A percentile compares a stretch with the other conserved stretches of the same genome.
Evolutionary conservation across 805 yeast species (phyloP).

Genomic region (Metschnikowia henanensis): DNA sequence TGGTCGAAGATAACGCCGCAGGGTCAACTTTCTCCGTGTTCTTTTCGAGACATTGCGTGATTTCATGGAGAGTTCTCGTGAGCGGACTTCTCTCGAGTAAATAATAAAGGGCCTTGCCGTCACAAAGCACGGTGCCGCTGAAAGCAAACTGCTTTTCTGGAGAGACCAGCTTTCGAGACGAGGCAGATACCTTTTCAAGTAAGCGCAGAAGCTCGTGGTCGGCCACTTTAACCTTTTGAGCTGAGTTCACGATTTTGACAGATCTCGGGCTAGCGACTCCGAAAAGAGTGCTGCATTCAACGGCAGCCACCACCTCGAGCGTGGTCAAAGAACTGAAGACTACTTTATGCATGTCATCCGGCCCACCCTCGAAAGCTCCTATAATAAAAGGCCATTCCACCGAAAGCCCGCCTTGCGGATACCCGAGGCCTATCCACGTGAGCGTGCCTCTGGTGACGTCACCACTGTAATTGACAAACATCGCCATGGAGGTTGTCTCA

Average conservation of each 20-base stretch:
- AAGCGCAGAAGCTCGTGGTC: slow-evolving; percentile 13
- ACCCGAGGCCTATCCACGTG: slow-evolving; percentile 36
- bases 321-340: slow-evolving; percentile 26
- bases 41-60: neutral
- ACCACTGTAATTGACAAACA: slow-evolving; percentile 40
- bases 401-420: slow-evolving; percentile 33
- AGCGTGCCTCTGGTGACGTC: slow-evolving; percentile 44
- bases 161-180: slow-evolving; percentile 1
- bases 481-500: slow-evolving; percentile 34
- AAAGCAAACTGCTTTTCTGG: slow-evolving; percentile 5
- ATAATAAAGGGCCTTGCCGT: slow-evolving; percentile 4
- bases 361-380: slow-evolving; percentile 25
- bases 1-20: neutral
- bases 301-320: slow-evolving; percentile 19
- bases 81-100: slow-evolving; percentile 4
- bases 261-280: neutral
- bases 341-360: slow-evolving; percentile 11
- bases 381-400: slow-evolving; percentile 39
- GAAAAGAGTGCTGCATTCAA: neutral
- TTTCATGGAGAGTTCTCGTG: neutral
- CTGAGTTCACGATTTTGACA: slow-evolving; percentile 1
- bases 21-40: neutral
- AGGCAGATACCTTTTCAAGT: slow-evolving; percentile 3
- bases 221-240: slow-evolving; percentile 2
- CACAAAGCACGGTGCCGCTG: slow-evolving; percentile 7